Evolutionary conservation across 805 yeast genomes (phyloP).

Genomic region (Zygosaccharomyces rouxii): DNA sequence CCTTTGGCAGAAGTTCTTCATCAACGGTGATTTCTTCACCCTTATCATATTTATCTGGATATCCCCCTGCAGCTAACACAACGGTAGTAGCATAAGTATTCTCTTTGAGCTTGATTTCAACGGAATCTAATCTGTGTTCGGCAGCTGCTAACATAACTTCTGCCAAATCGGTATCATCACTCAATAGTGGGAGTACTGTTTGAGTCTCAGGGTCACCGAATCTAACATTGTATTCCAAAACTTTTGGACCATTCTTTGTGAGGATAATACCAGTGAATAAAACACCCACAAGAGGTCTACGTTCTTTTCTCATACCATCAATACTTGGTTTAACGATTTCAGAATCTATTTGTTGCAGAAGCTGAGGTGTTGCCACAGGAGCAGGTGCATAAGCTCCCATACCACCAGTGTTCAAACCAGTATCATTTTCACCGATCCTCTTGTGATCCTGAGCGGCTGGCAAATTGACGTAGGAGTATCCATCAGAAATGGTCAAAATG

Average conservation of each 20-base stretch:
- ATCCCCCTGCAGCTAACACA: constrained; percentile 95
- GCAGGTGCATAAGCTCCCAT: constrained; percentile 99
- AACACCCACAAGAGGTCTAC: constrained; percentile 92
- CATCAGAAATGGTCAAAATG: constrained; percentile 87
- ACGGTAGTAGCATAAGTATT: constrained; percentile 81
- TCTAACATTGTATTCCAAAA: constrained; percentile 93
- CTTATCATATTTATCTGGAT: constrained; percentile 81
- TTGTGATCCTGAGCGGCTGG: constrained; percentile 99
- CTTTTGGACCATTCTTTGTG: constrained; percentile 85
- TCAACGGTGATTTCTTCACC: constrained; percentile 75
- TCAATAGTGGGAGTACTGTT: constrained; percentile 82
- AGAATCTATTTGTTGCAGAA: constrained; percentile 65
- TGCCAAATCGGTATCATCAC: constrained; percentile 84
- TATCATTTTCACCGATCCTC: constrained; percentile 88
- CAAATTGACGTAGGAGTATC: constrained; percentile 81
- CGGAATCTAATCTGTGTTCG: constrained; percentile 88
- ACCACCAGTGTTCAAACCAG: constrained; percentile 97
- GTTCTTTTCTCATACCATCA: constrained; percentile 94
- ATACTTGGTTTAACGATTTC: constrained; percentile 85
- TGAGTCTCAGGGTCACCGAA: constrained; percentile 99
- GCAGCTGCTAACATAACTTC: constrained; percentile 91
- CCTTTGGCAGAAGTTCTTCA: constrained; percentile 25
- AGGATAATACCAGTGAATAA: constrained; percentile 94
- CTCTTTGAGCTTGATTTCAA: constrained; percentile 49
- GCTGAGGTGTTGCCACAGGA: constrained; percentile 79